A percentile compares a stretch with the other conserved stretches of the same genome.
phyloP scores from a whole-genome alignment of 2,329 filamentous ascomycete genomes.

The Beauveria bassiana region DNA sequence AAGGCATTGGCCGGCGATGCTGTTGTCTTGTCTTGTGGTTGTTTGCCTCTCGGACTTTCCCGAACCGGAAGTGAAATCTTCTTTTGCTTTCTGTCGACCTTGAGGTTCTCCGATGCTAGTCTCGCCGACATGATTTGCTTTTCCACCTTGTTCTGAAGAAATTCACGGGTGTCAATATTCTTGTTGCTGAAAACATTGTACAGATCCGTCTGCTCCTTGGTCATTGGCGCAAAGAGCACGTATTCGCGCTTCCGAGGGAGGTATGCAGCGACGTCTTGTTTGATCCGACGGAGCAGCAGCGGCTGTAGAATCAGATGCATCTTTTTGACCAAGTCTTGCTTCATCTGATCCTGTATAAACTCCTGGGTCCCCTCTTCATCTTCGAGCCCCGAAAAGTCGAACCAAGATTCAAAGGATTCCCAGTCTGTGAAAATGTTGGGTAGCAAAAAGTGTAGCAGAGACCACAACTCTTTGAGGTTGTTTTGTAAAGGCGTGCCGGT shows the following conservation, averaged over 20 bases:
- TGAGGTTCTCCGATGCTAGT: conserved; percentile 8
- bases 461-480: conserved; percentile 92
- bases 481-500: conserved; percentile 95
- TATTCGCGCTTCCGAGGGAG: conserved; percentile 98
- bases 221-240: conserved; percentile 87
- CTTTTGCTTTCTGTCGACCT: conserved; percentile 14
- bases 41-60: conserved; percentile 27
- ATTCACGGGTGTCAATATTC: conserved; percentile 56
- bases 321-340: conserved; percentile 51
- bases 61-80: conserved; percentile 27
- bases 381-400: conserved; percentile 88
- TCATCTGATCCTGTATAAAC: conserved; percentile 68
- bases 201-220: conserved; percentile 80
- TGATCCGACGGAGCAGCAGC: conserved; percentile 77
- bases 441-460: conserved; percentile 83
- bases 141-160: conserved; percentile 71
- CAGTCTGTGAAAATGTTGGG: conserved; percentile 90
- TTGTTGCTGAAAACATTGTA: conserved; percentile 62
- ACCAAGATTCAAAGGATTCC: conserved; percentile 91
- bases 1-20: conserved; percentile 38
- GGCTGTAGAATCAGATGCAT: conserved; percentile 92
- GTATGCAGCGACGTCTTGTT: conserved; percentile 83
- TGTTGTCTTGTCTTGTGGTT: conserved; percentile 15
- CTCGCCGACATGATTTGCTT: conserved; percentile 45
- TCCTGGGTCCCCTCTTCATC: conserved; percentile 74